Percentiles rank a stretch among this genome's conserved stretches.
Conservation (phyloP, 2,329 filamentous ascomycete species). For the Sarocladiaceae sp. region DNA sequence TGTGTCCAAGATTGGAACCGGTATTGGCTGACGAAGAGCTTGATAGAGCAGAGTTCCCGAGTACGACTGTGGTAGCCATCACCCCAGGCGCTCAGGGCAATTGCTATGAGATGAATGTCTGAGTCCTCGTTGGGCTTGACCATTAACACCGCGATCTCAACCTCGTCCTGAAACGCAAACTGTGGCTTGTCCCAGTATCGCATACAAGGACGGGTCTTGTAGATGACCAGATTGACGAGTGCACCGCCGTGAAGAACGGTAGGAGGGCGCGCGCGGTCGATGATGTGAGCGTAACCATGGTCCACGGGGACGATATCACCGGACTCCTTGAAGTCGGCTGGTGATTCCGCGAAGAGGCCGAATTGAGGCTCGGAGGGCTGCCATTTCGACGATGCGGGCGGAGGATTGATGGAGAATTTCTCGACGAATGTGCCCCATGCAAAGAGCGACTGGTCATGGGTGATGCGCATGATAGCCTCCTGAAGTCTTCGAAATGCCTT, state of each 20-base stretch:
- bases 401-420: not conserved
- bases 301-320: not conserved
- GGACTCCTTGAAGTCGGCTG: constrained; percentile 4
- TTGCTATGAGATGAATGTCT: not conserved
- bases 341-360: constrained; percentile 3
- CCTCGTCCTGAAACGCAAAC: not conserved
- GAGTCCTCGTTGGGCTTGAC: constrained; percentile 5
- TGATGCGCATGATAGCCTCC: constrained; percentile 16
- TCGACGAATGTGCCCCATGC: constrained; percentile 13
- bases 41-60: constrained; percentile 1
- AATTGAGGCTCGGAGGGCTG: not conserved
- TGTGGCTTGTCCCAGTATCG: not conserved
- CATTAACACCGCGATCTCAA: constrained; percentile 5
- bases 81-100: not conserved
- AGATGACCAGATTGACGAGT: constrained; percentile 5
- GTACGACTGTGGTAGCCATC: constrained; percentile 8
- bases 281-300: not conserved
- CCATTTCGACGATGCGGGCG: not conserved
- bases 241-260: not conserved
- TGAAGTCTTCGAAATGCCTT: constrained; percentile 18
- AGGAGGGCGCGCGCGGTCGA: not conserved
- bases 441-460: constrained; percentile 17
- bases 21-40: constrained; percentile 2
- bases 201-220: not conserved
- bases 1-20: not conserved